phyloP scores from a whole-genome alignment of 1,284 basidiomycete species.

The Binderoboletus segoi region DNA sequence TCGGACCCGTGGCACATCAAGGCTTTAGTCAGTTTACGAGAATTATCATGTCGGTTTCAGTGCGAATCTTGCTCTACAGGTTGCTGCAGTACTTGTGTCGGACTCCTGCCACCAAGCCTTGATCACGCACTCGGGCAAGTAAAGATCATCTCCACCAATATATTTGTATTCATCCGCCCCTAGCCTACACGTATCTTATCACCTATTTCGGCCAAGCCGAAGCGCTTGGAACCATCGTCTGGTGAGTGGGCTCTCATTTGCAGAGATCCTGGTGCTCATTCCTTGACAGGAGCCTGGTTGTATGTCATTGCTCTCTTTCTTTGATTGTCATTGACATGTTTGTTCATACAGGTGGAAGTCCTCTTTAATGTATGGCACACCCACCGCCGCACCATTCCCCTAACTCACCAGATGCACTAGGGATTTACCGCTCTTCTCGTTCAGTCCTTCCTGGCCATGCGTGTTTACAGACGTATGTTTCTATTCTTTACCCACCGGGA shows the following conservation, averaged over 20 bases:
- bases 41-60: neutral
- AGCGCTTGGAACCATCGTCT: slow-evolving; percentile 45
- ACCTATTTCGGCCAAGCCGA: slow-evolving; percentile 29
- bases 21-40: slow-evolving; percentile 39
- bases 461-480: slow-evolving; percentile 34
- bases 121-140: slow-evolving; percentile 57
- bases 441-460: slow-evolving; percentile 39
- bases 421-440: slow-evolving; percentile 43
- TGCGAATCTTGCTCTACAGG: slow-evolving; percentile 35
- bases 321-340: slow-evolving; percentile 1
- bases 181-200: slow-evolving; percentile 55
- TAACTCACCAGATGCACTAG: slow-evolving; percentile 15
- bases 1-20: slow-evolving; percentile 52
- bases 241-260: slow-evolving; percentile 38
- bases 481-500: neutral
- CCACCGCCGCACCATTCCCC: neutral
- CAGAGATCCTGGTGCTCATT: neutral
- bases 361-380: slow-evolving; percentile 37
- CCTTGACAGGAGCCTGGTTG: slow-evolving; percentile 48
- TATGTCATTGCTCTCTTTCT: slow-evolving; percentile 27
- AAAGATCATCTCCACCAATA: neutral
- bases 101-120: slow-evolving; percentile 60
- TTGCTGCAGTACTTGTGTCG: slow-evolving; percentile 50
- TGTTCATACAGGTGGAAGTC: slow-evolving; percentile 37
- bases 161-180: neutral